Evolutionary conservation across 1,139 yeast species (phyloP), one percentile per base, ranked within the genome.

Genomic region (Kodamaea suecica): DNA sequence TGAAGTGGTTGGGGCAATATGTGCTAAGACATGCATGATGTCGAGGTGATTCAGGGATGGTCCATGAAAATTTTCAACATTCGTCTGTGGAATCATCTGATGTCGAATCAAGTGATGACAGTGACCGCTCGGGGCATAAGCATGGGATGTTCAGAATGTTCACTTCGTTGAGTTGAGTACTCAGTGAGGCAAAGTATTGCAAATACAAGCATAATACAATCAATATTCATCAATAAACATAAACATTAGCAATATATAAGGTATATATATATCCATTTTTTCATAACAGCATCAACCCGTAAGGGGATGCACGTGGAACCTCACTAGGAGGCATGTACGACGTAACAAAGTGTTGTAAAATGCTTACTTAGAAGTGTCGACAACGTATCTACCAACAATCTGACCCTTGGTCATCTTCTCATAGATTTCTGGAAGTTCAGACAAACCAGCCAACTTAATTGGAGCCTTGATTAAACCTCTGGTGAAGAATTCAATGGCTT

Each of bases 381-480:
- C 75, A 39, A 80, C 85, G 52, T 78, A 76, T 63, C 92, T 76
- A 48, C 92, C 92, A 46, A 77, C 73, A 51, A 83, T 75, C 66
- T 78, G 75, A 50, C 87, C 87, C 56, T 74, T 66, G 58, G 75
- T 80, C 90, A 83, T 81, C 59, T 69, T 65, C 47, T 77, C 73
- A 64, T 74, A 82, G 44, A 81, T 78, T 37, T 61, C 55, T 36
- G 78, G 73, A 52, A 82, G 71, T 52, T 78, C 77, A 39, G 78
- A 69, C 49, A 81, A 68, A 23, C 83, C 81, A 43, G 76, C 84
- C 55, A 83, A 55, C 65, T 73, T 76, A 63, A 80, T 77, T 47
- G 87, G 84, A 45, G 84, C 73, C 52, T 70, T 65, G 56, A 83
- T 80, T 55, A 76, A 67, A 43, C 92, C 92, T 50, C 85, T 73